These are phyloP conservation scores for Colletotrichum endophyticum DNA, from an alignment of 2,329 filamentous ascomycete species.

Conservation along the genomic window DNA sequence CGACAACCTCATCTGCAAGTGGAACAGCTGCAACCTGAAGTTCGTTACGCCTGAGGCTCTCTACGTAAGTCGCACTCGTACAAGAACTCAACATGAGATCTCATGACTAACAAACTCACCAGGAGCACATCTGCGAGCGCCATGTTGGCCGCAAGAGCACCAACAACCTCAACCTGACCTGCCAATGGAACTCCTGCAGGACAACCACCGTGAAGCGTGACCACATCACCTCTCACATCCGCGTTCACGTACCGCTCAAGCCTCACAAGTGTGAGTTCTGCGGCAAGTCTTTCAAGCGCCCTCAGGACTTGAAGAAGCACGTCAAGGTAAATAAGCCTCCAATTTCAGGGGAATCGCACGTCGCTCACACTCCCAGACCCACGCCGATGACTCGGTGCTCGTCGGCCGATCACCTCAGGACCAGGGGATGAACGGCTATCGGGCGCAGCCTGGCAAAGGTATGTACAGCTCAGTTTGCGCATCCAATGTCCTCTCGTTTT, in stretches of 20 bases:
- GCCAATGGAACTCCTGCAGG: conserved; percentile 94
- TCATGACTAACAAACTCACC: background rate
- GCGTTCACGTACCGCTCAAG: conserved; percentile 98
- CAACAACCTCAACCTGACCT: conserved; percentile 97
- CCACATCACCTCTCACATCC: conserved; percentile 98
- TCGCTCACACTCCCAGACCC: conserved; percentile 61
- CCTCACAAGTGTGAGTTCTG: conserved; percentile 99
- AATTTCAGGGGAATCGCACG: background rate
- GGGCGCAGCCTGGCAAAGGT: conserved; percentile 59
- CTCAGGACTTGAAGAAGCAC: conserved; percentile 98
- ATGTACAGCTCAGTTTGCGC: conserved; percentile 34
- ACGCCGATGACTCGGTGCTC: conserved; percentile 90
- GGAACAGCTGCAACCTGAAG: conserved; percentile 64
- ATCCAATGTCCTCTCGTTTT: conserved; percentile 28
- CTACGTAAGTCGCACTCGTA: conserved; percentile 54
- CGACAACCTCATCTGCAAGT: conserved; percentile 65
- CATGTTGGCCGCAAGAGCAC: conserved; percentile 99
- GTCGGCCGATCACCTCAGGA: conserved; percentile 55
- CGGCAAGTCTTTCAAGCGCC: conserved; percentile 98
- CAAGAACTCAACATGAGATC: background rate
- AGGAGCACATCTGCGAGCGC: conserved; percentile 98
- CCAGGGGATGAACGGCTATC: conserved; percentile 58
- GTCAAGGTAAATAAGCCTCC: conserved; percentile 70
- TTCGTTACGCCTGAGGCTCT: conserved; percentile 63
- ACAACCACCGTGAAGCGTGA: conserved; percentile 98